Conservation (phyloP, 352 stramenopile genomes). For the Phytophthora multivora region DNA sequence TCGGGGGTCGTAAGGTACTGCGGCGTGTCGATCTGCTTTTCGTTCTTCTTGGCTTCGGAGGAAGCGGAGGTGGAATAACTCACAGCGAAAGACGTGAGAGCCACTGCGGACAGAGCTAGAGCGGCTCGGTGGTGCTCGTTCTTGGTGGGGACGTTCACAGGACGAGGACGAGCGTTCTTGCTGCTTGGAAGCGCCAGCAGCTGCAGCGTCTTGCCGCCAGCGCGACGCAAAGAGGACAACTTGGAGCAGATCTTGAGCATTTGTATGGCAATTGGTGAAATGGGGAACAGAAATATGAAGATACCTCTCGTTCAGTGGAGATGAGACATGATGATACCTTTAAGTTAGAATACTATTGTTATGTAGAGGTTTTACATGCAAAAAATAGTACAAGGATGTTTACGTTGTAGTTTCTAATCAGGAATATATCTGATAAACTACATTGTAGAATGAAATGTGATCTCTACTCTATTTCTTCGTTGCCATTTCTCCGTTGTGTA, state of each 20-base stretch:
- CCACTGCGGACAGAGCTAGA: slow-evolving; percentile 32
- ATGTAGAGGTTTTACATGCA: no score
- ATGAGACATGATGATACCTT: neutral
- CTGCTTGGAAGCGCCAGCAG: slow-evolving; percentile 30
- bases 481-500: slow-evolving; percentile 8
- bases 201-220: slow-evolving; percentile 34
- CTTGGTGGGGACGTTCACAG: slow-evolving; percentile 29
- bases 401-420: no score
- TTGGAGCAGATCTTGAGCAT: slow-evolving; percentile 30
- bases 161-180: slow-evolving; percentile 18
- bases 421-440: no score
- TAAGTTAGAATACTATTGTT: no score
- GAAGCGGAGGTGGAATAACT: slow-evolving; percentile 33
- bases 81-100: slow-evolving; percentile 28
- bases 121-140: slow-evolving; percentile 19
- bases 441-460: no score
- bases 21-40: slow-evolving; percentile 24
- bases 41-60: slow-evolving; percentile 19
- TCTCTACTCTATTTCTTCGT: no score
- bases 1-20: slow-evolving; percentile 55
- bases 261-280: slow-evolving; percentile 6
- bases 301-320: neutral
- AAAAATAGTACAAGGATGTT: no score
- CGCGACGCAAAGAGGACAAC: slow-evolving; percentile 19
- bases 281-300: slow-evolving; percentile 8